Conservation (phyloP, 306 rosid species). For the Quillaja saponaria region DNA sequence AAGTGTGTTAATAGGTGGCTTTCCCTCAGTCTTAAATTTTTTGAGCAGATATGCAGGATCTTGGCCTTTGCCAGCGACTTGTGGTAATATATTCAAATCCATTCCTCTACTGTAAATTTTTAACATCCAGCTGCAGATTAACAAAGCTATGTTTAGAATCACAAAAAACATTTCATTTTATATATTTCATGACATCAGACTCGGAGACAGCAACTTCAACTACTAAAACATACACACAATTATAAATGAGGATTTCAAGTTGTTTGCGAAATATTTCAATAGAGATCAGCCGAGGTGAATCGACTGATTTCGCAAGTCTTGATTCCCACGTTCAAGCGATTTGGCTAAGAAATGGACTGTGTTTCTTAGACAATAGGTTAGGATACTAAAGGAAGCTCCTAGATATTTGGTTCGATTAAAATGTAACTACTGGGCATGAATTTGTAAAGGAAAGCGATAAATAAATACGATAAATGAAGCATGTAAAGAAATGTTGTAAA, state of each 20-base stretch:
- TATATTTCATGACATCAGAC: neutral
- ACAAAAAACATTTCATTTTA: slow-evolving; percentile 14
- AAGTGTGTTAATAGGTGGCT: slow-evolving; percentile 70
- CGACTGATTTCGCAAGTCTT: no score
- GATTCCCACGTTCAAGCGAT: no score
- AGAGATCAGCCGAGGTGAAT: no score
- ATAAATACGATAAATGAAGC: no score
- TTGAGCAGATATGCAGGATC: slow-evolving; percentile 92
- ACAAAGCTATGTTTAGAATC: slow-evolving; percentile 21
- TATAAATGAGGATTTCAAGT: slow-evolving; percentile 7
- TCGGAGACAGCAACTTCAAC: slow-evolving; percentile 9
- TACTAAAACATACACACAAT: neutral
- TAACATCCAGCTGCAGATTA: slow-evolving; percentile 83
- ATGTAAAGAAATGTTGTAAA: no score
- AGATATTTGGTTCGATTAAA: no score
- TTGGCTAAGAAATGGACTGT: no score
- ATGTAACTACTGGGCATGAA: no score
- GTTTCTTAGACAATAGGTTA: no score
- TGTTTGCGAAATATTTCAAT: no score
- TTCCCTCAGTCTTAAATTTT: slow-evolving; percentile 71
- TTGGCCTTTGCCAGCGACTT: slow-evolving; percentile 99
- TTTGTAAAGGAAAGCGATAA: no score
- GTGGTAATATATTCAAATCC: slow-evolving; percentile 87
- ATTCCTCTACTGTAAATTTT: slow-evolving; percentile 95
- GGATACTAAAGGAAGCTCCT: no score